Percentiles rank a stretch among this genome's conserved stretches.
phyloP scores from a whole-genome alignment of 2,329 filamentous ascomycete genomes.

The Colletotrichum tofieldiae region DNA sequence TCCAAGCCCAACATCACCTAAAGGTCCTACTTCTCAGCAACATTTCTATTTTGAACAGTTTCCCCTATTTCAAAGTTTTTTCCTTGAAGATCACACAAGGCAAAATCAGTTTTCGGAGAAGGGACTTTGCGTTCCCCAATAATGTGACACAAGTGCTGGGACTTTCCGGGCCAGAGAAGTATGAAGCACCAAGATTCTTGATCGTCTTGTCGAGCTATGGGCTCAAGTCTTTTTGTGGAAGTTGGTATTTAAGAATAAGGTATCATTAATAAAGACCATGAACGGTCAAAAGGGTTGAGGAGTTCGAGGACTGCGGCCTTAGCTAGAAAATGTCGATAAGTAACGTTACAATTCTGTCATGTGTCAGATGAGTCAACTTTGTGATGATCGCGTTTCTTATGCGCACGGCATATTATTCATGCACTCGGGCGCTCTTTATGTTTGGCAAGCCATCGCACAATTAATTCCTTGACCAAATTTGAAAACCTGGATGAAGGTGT shows the following conservation, averaged over 20 bases:
- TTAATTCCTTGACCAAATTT: too few relatives aligned
- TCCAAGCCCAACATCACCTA: background rate
- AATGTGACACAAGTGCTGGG: background rate
- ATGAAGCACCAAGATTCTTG: background rate
- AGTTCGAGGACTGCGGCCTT: background rate
- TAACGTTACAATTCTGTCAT: background rate
- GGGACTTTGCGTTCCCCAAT: background rate
- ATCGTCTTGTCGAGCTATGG: background rate
- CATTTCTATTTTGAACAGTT: background rate
- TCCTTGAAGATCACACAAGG: too few relatives aligned
- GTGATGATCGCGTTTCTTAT: background rate
- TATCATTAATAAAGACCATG: background rate
- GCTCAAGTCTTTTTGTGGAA: background rate
- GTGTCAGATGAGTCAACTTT: background rate
- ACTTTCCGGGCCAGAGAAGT: background rate
- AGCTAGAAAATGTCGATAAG: background rate
- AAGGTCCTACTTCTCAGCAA: background rate
- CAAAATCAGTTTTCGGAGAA: background rate
- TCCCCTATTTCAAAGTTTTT: background rate
- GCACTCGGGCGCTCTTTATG: background rate
- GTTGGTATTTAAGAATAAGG: background rate
- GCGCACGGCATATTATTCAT: too few relatives aligned
- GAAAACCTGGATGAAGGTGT: too few relatives aligned
- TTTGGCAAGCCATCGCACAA: background rate
- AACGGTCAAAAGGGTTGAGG: background rate